Percentiles rank a stretch among this genome's conserved stretches.
Conservation (phyloP, 441 rosid species). For the Aleurites moluccanus region DNA sequence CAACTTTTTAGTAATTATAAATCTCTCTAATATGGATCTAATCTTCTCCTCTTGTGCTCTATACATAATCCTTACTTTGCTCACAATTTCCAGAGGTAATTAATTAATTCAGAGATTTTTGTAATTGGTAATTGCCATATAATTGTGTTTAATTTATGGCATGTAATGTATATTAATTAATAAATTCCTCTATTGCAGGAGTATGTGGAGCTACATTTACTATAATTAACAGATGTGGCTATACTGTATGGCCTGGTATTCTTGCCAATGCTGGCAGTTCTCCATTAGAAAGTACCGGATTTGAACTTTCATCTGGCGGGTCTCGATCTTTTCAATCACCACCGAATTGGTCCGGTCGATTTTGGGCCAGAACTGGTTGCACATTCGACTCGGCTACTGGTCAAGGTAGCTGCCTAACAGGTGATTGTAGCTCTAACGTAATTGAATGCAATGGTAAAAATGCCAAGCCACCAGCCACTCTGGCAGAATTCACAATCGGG, state of each 20-base stretch:
- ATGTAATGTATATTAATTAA: not conserved
- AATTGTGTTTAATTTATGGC: not conserved
- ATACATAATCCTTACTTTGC: constrained; percentile 29
- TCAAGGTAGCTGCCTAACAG: constrained; percentile 67
- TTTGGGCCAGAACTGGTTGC: constrained; percentile 90
- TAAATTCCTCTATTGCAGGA: constrained; percentile 30
- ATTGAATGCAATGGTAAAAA: constrained; percentile 72
- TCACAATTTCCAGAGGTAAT: constrained; percentile 35
- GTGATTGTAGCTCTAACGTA: constrained; percentile 70
- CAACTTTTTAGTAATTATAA: not conserved
- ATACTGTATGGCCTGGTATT: constrained; percentile 91
- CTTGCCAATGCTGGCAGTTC: constrained; percentile 73
- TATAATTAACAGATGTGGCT: constrained; percentile 63
- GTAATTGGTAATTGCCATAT: too few species aligned
- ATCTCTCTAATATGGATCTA: constrained; percentile 26
- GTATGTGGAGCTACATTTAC: constrained; percentile 60
- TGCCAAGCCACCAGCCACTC: constrained; percentile 79
- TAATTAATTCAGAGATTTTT: not conserved
- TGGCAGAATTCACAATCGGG: constrained; percentile 85
- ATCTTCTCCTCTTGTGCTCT: constrained; percentile 19
- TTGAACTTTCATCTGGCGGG: constrained; percentile 61
- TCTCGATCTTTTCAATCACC: constrained; percentile 57
- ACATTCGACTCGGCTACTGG: constrained; percentile 53
- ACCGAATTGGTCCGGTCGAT: constrained; percentile 85
- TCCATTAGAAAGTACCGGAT: constrained; percentile 65